These are phyloP conservation scores for Nitzschia sp. DNA, from an alignment of 108 stramenopile genomes.

Conservation along the genomic window DNA sequence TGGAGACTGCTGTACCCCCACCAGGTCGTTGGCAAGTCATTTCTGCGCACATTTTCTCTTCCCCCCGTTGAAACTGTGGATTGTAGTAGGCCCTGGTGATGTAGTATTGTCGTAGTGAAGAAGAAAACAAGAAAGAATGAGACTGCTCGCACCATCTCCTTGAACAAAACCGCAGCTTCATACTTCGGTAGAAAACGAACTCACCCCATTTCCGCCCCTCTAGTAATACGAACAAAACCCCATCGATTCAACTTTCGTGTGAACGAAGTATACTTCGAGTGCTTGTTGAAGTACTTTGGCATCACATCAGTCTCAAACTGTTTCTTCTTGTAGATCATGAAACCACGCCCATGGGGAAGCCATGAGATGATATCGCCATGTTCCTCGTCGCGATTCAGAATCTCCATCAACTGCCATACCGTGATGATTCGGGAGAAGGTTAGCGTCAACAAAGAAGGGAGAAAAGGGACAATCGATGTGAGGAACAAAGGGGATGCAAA, in stretches of 20 bases:
- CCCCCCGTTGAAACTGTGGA: neutral
- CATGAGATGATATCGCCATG: constrained; percentile 65
- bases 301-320: constrained; percentile 68
- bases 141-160: neutral
- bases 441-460: too few species aligned
- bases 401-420: neutral
- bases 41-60: constrained; percentile 3
- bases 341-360: constrained; percentile 73
- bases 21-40: constrained; percentile 8
- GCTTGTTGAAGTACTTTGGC: constrained; percentile 69
- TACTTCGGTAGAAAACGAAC: neutral
- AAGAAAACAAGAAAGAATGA: too few species aligned
- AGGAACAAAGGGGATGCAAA: too few species aligned
- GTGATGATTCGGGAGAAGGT: neutral
- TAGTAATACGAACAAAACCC: constrained; percentile 56
- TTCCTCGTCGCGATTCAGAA: constrained; percentile 36
- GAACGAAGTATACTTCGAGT: constrained; percentile 78
- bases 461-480: too few species aligned
- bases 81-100: constrained; percentile 50
- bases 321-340: constrained; percentile 65
- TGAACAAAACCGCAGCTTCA: neutral
- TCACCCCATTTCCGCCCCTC: constrained; percentile 57
- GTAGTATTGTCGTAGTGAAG: too few species aligned
- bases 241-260: constrained; percentile 63
- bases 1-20: neutral